These are phyloP conservation scores for Penium margaritaceum DNA, from an alignment of 139 green algal genomes.

Conservation along the genomic window DNA sequence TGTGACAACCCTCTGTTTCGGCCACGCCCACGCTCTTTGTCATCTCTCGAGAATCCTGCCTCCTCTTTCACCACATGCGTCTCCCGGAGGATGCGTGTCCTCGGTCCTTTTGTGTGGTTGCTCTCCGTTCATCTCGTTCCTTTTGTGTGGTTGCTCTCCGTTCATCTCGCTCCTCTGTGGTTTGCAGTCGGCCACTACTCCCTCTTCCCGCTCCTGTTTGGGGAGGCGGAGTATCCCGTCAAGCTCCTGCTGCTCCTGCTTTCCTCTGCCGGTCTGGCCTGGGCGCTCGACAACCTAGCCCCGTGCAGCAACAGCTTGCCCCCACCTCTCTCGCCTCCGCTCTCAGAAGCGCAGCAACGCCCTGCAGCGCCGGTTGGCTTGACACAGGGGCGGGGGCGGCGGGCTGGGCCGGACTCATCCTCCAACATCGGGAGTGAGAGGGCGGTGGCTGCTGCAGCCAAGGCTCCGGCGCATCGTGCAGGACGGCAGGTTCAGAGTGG, in stretches of 20 bases:
- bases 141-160: too few relatives aligned
- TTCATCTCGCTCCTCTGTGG: too few relatives aligned
- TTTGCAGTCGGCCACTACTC: constrained; percentile 56
- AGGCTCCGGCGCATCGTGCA: neutral
- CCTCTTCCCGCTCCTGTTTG: constrained; percentile 75
- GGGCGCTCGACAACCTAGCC: too few relatives aligned
- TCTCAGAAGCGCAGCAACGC: neutral
- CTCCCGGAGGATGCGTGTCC: too few relatives aligned
- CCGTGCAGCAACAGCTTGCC: too few relatives aligned
- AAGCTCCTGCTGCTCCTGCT: constrained; percentile 57
- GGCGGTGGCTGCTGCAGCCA: neutral
- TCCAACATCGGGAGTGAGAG: neutral
- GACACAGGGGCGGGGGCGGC: neutral
- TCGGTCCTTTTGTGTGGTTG: too few relatives aligned
- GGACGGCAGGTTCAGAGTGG: neutral
- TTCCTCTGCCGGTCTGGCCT: neutral
- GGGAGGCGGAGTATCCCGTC: constrained; percentile 64
- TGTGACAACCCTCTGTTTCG: too few relatives aligned
- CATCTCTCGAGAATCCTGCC: too few relatives aligned
- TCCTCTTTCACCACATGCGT: too few relatives aligned
- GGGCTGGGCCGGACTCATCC: neutral
- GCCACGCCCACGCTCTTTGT: too few relatives aligned
- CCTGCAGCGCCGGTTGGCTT: neutral
- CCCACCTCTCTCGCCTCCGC: constrained; percentile 3
- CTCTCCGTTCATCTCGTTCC: too few relatives aligned